These are phyloP conservation scores for Halteria grandinella DNA, from an alignment of 73 alveolate species.

Conservation along the genomic window DNA sequence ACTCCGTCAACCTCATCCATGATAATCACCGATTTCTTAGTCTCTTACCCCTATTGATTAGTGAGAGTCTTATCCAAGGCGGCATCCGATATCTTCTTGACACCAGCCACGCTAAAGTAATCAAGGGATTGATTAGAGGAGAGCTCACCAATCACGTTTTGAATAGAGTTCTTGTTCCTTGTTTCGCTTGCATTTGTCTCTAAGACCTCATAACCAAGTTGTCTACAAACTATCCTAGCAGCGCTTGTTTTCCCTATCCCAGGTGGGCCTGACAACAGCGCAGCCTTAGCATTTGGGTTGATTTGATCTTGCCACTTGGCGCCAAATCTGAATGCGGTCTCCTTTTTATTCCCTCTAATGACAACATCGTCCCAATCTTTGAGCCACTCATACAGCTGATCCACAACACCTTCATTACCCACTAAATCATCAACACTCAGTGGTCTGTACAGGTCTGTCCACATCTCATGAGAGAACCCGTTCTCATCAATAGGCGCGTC, in stretches of 20 bases:
- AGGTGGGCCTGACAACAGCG: constrained; percentile 98
- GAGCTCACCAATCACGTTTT: constrained; percentile 71
- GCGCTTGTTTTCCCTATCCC: constrained; percentile 99
- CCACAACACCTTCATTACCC: constrained; percentile 91
- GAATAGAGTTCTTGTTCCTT: constrained; percentile 91
- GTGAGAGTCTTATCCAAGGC: neutral
- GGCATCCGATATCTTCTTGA: constrained; percentile 8
- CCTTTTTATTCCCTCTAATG: constrained; percentile 83
- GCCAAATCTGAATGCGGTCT: constrained; percentile 73
- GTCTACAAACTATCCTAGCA: constrained; percentile 89
- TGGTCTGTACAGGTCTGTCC: constrained; percentile 97
- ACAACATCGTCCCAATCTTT: constrained; percentile 96
- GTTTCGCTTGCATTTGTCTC: constrained; percentile 98
- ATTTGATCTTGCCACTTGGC: constrained; percentile 71
- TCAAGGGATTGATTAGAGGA: constrained; percentile 64
- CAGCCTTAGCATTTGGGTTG: constrained; percentile 98
- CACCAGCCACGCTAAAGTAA: constrained; percentile 42
- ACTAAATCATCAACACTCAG: constrained; percentile 80
- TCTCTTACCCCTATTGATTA: constrained; percentile 64
- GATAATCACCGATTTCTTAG: constrained; percentile 86
- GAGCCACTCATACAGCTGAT: constrained; percentile 93
- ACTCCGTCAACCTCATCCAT: constrained; percentile 99
- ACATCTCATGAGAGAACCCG: too few species aligned
- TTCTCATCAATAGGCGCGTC: too few species aligned
- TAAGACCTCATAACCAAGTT: constrained; percentile 87